phyloP scores from a whole-genome alignment of 2,329 filamentous ascomycete genomes.

The Aureobasidium sp. region DNA sequence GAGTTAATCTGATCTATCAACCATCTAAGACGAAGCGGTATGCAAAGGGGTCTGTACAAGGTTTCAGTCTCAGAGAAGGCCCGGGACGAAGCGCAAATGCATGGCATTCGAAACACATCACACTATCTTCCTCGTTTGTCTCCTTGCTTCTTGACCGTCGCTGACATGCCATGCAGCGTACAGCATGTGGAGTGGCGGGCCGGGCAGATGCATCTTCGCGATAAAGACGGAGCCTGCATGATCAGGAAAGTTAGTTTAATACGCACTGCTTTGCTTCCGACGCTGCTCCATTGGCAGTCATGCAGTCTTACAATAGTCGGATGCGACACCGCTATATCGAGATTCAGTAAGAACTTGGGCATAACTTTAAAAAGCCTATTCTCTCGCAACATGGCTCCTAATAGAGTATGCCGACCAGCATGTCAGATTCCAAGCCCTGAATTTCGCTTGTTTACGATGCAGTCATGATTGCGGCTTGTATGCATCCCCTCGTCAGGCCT shows the following conservation, averaged over 20 bases:
- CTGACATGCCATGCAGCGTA: not conserved
- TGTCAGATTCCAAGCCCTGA: not conserved
- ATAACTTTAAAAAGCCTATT: not conserved
- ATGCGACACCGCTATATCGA: not conserved
- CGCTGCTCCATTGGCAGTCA: not conserved
- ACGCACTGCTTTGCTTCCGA: not conserved
- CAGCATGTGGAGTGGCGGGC: not conserved
- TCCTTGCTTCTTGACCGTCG: not conserved
- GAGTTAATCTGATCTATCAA: constrained; percentile 4
- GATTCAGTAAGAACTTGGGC: not conserved
- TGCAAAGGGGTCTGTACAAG: constrained; percentile 8
- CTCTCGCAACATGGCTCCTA: constrained; percentile 1
- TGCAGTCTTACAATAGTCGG: not conserved
- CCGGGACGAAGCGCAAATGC: constrained; percentile 15
- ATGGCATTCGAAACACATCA: constrained; percentile 16
- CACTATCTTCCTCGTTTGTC: constrained; percentile 1
- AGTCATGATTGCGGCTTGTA: not conserved
- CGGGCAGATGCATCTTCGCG: not conserved
- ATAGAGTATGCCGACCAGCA: not conserved
- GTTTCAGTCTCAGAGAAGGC: constrained; percentile 12
- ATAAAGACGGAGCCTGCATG: constrained; percentile 9
- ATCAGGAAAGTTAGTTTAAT: not conserved
- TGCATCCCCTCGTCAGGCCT: constrained; percentile 9
- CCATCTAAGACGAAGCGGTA: not conserved
- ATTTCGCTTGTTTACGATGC: not conserved